These are phyloP conservation scores for Beauveria asiatica DNA, from an alignment of 2,329 filamentous ascomycete species.

Conservation along the genomic window DNA sequence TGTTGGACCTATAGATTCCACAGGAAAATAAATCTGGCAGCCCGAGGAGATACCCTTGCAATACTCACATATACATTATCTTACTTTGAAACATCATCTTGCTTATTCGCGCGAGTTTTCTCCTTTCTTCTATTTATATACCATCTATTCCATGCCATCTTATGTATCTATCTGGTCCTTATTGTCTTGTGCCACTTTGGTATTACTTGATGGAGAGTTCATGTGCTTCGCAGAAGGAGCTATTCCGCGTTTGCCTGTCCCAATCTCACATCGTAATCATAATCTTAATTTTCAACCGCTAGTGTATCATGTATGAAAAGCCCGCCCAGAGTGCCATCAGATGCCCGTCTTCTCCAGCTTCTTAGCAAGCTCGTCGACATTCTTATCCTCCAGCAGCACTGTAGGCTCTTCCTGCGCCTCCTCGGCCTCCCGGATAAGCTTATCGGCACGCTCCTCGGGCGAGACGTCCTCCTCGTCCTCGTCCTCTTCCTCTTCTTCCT, in stretches of 20 bases:
- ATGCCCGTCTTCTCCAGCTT: slow-evolving; percentile 63
- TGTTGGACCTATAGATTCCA: not conserved
- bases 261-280: slow-evolving; percentile 9
- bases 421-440: slow-evolving; percentile 59
- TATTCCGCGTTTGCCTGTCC: not conserved
- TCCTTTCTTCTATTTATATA: not conserved
- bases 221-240: not conserved
- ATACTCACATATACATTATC: not conserved
- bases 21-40: not conserved
- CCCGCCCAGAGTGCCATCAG: slow-evolving; percentile 21
- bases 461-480: slow-evolving; percentile 59
- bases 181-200: no score
- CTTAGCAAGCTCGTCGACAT: slow-evolving; percentile 73
- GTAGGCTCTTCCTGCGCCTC: slow-evolving; percentile 66
- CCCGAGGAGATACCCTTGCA: not conserved
- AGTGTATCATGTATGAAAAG: slow-evolving; percentile 20
- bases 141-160: no score
- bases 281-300: slow-evolving; percentile 12
- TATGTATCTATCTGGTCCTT: no score
- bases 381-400: slow-evolving; percentile 61
- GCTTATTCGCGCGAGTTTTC: not conserved
- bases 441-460: slow-evolving; percentile 58
- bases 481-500: slow-evolving; percentile 58
- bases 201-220: no score
- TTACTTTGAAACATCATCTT: not conserved